Conservation (phyloP, 2,329 filamentous ascomycete species). For the Stachybotrys elegans region DNA sequence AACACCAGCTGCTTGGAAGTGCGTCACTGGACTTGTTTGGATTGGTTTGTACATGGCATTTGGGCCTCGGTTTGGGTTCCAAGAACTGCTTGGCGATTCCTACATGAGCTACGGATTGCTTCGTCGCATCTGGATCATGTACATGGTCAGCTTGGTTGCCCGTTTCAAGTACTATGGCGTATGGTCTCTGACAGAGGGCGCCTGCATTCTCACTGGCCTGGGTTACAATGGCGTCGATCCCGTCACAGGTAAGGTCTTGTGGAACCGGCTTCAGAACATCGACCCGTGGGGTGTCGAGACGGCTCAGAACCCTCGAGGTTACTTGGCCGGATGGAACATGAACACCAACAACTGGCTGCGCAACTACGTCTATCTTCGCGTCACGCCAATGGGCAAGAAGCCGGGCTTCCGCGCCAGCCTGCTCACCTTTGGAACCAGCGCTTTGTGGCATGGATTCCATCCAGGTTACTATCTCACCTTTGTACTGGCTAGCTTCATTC, state of each 20-base stretch:
- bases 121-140: constrained; percentile 70
- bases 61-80: constrained; percentile 59
- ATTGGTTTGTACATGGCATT: constrained; percentile 73
- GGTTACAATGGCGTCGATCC: constrained; percentile 93
- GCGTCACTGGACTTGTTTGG: constrained; percentile 69
- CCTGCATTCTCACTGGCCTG: constrained; percentile 88
- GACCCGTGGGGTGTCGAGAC: constrained; percentile 79
- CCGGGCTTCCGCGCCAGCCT: constrained; percentile 92
- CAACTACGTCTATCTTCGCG: constrained; percentile 92
- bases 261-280: constrained; percentile 86
- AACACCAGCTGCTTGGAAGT: constrained; percentile 76
- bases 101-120: constrained; percentile 66
- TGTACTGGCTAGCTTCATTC: constrained; percentile 81
- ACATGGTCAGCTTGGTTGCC: constrained; percentile 77
- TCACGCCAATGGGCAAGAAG: constrained; percentile 93
- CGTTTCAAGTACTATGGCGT: constrained; percentile 96
- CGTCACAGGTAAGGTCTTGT: constrained; percentile 76
- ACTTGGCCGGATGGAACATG: constrained; percentile 94
- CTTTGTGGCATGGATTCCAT: constrained; percentile 97
- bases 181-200: constrained; percentile 88
- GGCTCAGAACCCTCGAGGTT: constrained; percentile 90
- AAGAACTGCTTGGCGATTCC: constrained; percentile 57
- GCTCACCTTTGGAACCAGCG: constrained; percentile 90
- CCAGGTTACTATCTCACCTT: constrained; percentile 94
- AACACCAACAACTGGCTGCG: constrained; percentile 97